These are phyloP conservation scores for Tricholoma terreum DNA, from an alignment of 768 basidiomycete species.

Conservation along the genomic window DNA sequence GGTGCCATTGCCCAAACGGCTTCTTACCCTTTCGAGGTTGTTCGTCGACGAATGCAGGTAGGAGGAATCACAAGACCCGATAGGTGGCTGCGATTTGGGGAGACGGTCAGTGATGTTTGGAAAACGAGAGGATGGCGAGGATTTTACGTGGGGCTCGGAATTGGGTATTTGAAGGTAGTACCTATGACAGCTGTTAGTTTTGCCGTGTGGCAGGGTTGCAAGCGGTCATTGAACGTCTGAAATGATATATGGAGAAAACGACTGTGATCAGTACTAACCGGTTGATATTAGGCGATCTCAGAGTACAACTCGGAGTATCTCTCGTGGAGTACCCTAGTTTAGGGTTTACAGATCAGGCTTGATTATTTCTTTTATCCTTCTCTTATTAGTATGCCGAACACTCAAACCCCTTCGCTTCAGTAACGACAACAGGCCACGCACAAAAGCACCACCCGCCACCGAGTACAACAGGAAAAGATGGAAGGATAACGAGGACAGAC, in stretches of 20 bases:
- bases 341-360: no score
- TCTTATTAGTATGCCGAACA: no score
- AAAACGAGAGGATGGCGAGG: constrained; percentile 71
- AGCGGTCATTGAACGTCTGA: constrained; percentile 49
- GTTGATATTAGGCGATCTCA: no score
- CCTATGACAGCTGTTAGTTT: constrained; percentile 96
- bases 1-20: constrained; percentile 85
- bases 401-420: no score
- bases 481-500: no score
- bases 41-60: constrained; percentile 92
- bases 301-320: no score
- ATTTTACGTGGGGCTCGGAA: constrained; percentile 87
- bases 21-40: constrained; percentile 93
- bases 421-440: no score
- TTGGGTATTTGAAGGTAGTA: constrained; percentile 92
- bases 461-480: no score
- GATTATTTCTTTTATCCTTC: no score
- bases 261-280: no score
- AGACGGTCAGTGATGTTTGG: constrained; percentile 73
- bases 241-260: constrained; percentile 14
- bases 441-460: no score
- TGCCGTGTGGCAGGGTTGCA: constrained; percentile 84
- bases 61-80: constrained; percentile 79
- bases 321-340: no score
- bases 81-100: constrained; percentile 74